A percentile compares a stretch with the other conserved stretches of the same genome.
phyloP scores from a whole-genome alignment of 257 asterid genomes.

The Osmanthus fragrans region DNA sequence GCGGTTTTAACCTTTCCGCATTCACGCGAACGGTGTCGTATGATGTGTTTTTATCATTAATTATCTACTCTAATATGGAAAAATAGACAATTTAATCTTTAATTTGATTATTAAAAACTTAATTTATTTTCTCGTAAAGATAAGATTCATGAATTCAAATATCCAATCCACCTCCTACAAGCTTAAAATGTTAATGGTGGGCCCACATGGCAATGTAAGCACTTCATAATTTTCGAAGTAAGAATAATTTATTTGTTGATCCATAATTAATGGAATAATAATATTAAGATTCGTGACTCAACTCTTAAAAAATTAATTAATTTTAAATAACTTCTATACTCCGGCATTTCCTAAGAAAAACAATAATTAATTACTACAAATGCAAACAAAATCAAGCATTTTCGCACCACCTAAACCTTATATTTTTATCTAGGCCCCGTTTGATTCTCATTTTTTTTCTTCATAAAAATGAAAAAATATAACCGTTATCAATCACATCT shows the following conservation, averaged over 20 bases:
- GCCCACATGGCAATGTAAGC: slow-evolving; percentile 6
- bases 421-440: too few species aligned
- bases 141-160: background rate
- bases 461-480: too few species aligned
- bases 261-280: background rate
- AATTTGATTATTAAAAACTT: too few species aligned
- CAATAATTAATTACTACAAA: background rate
- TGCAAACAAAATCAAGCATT: slow-evolving; percentile 32
- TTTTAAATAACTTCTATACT: background rate
- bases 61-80: too few species aligned
- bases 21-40: background rate
- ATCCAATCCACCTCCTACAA: background rate
- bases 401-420: background rate
- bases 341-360: slow-evolving; percentile 22
- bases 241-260: slow-evolving; percentile 4
- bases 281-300: slow-evolving; percentile 11
- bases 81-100: too few species aligned
- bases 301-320: slow-evolving; percentile 8
- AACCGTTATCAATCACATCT: too few species aligned
- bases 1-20: slow-evolving; percentile 9
- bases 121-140: background rate
- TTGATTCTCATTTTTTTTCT: too few species aligned
- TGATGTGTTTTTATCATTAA: background rate
- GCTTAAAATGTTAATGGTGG: background rate
- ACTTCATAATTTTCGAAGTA: slow-evolving; percentile 24